Evolutionary conservation across 192 early-diverging fungal genomes (phyloP).

Genomic region (Gigaspora rosea): DNA sequence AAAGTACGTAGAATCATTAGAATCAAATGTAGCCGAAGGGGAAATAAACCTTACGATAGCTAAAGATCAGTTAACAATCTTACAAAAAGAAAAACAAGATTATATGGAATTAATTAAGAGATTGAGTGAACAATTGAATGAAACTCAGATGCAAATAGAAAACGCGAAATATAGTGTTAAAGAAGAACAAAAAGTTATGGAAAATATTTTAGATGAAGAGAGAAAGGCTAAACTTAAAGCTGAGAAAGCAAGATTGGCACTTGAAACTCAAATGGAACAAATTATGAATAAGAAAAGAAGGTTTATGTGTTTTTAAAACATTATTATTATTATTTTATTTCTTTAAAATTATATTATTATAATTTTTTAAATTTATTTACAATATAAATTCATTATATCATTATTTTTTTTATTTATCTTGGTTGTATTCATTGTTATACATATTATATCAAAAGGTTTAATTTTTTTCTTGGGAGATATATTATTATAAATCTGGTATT

Average conservation of each 20-base stretch:
- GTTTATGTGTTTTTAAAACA: conserved; percentile 56
- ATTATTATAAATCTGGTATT: no score
- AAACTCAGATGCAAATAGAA: conserved; percentile 38
- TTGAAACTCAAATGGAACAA: conserved; percentile 59
- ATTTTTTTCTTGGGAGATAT: no score
- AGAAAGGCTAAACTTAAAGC: conserved; percentile 51
- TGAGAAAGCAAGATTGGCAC: conserved; percentile 46
- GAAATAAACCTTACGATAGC: conserved; percentile 43
- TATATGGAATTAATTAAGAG: conserved; percentile 40
- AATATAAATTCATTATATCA: no score
- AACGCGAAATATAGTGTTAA: conserved; percentile 17
- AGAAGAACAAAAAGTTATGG: conserved; percentile 41
- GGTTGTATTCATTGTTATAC: no score
- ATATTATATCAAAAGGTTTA: no score
- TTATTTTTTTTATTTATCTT: no score
- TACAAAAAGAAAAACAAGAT: conserved; percentile 42
- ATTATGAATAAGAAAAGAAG: conserved; percentile 55
- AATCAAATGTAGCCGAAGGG: conserved; percentile 44
- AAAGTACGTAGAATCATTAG: conserved; percentile 38
- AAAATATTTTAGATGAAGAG: conserved; percentile 47
- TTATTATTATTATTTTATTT: no score
- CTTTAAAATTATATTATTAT: no score
- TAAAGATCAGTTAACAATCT: conserved; percentile 40
- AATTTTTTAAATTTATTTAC: no score
- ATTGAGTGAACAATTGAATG: conserved; percentile 40